Conservation (phyloP, 345 rosid genomes). For the Boechera stricta region DNA sequence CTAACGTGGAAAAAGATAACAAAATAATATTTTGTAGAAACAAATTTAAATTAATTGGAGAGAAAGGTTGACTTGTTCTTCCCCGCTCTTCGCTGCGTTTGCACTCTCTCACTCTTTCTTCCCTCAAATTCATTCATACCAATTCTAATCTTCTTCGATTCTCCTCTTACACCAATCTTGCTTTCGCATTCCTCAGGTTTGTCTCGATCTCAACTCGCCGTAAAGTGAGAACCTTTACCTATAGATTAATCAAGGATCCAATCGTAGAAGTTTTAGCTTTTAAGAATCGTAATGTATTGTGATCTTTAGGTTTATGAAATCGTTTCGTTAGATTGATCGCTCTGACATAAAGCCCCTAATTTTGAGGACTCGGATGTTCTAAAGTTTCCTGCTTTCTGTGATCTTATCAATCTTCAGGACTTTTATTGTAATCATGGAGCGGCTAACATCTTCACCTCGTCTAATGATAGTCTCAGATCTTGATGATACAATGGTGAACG, state of each 20-base stretch:
- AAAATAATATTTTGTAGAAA: slow-evolving; percentile 18
- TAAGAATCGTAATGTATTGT: background rate
- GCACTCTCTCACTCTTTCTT: slow-evolving; percentile 1
- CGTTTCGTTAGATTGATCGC: background rate
- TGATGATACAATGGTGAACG: slow-evolving; percentile 84
- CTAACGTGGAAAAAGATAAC: background rate
- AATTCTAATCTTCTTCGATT: slow-evolving; percentile 15
- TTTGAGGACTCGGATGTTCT: background rate
- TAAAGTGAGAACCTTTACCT: background rate
- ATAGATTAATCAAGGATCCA: background rate
- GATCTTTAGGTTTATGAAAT: background rate
- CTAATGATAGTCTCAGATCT: slow-evolving; percentile 97
- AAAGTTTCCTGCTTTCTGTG: background rate
- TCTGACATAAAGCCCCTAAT: background rate
- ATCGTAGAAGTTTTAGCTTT: background rate
- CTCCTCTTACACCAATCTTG: background rate
- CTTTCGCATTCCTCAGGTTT: slow-evolving; percentile 25
- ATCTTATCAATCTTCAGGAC: slow-evolving; percentile 21
- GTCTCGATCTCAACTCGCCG: slow-evolving; percentile 7
- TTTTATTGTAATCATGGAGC: slow-evolving; percentile 61
- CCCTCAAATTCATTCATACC: slow-evolving; percentile 1
- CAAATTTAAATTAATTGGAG: slow-evolving; percentile 14
- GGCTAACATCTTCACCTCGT: slow-evolving; percentile 65
- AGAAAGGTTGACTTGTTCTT: slow-evolving; percentile 35
- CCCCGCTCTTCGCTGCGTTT: slow-evolving; percentile 33